Evolutionary conservation across 768 basidiomycete species (phyloP).

Genomic region (Phanerochaete sordida): DNA sequence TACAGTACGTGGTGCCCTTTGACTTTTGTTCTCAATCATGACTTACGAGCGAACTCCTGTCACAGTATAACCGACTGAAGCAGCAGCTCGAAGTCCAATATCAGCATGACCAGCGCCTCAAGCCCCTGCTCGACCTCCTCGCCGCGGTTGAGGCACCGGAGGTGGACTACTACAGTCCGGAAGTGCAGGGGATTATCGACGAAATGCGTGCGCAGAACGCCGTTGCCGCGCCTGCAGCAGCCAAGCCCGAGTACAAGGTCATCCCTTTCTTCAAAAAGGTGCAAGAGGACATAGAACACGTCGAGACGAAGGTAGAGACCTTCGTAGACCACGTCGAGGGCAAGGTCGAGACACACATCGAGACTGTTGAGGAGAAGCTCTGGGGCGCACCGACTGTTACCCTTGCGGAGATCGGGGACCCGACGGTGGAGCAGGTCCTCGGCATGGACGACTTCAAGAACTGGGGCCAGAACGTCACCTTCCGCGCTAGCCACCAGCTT

Average conservation of each 20-base stretch:
- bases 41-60: not conserved
- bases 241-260: not conserved
- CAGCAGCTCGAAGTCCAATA: not conserved
- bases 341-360: not conserved
- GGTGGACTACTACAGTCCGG: not conserved
- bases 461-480: conserved; percentile 12
- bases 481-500: conserved; percentile 3
- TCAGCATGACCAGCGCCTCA: not conserved
- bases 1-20: too few species aligned
- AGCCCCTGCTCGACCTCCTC: not conserved
- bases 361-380: not conserved
- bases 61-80: not conserved
- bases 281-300: not conserved
- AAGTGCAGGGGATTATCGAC: not conserved
- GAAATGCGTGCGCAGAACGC: not conserved
- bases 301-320: not conserved
- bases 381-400: not conserved
- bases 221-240: not conserved
- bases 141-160: not conserved
- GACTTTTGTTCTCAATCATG: too few species aligned
- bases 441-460: conserved; percentile 6
- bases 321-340: not conserved
- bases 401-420: not conserved
- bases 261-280: not conserved
- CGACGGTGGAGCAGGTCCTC: conserved; percentile 1